Conservation (phyloP, 179 eudicot genomes). For the Spinacia oleracea region DNA sequence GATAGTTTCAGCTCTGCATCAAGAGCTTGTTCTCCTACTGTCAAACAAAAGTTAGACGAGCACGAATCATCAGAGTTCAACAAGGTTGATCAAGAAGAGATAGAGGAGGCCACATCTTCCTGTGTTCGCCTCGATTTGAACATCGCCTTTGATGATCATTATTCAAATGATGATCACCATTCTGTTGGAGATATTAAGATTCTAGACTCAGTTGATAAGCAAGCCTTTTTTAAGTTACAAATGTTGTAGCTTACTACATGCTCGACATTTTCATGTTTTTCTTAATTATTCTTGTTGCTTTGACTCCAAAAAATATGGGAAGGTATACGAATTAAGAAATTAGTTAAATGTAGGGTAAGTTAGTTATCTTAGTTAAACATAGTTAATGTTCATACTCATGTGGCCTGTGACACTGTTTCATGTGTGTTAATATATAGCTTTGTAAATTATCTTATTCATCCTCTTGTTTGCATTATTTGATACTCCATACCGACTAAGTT, state of each 20-base stretch:
- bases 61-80: neutral
- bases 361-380: neutral
- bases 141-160: slow-evolving; percentile 34
- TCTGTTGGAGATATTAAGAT: slow-evolving; percentile 40
- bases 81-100: slow-evolving; percentile 14
- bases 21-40: slow-evolving; percentile 57
- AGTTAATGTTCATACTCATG: slow-evolving; percentile 15
- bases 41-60: slow-evolving; percentile 31
- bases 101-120: slow-evolving; percentile 27
- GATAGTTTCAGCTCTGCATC: slow-evolving; percentile 44
- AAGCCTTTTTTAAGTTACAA: slow-evolving; percentile 48
- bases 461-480: neutral
- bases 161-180: slow-evolving; percentile 24
- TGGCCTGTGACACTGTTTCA: slow-evolving; percentile 5
- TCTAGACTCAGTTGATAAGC: slow-evolving; percentile 57
- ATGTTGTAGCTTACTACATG: slow-evolving; percentile 28
- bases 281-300: neutral
- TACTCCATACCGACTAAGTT: no score
- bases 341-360: slow-evolving; percentile 3
- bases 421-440: slow-evolving; percentile 17
- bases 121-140: slow-evolving; percentile 58
- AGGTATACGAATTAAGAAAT: slow-evolving; percentile 22
- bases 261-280: neutral
- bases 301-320: slow-evolving; percentile 3
- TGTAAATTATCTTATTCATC: neutral